Conservation (phyloP, 495 filamentous ascomycete species). For the Elaphomyces granulatus region DNA sequence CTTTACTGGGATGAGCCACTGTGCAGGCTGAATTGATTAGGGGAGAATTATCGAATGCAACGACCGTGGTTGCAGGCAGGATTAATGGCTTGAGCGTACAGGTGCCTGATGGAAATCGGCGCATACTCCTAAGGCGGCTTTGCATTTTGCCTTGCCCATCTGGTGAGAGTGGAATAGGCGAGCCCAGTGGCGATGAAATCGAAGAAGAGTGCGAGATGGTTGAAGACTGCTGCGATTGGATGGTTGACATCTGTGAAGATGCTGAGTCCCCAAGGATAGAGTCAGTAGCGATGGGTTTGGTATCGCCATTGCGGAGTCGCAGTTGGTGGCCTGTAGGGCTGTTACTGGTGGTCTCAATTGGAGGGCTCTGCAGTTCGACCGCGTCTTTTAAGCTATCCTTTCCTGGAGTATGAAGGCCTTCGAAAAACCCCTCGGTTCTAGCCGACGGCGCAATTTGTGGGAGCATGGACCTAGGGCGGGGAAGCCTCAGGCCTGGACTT, state of each 20-base stretch:
- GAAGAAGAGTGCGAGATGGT: constrained; percentile 3
- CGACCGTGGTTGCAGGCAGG: constrained; percentile 5
- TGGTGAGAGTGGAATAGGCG: constrained; percentile 6
- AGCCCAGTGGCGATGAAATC: constrained; percentile 4
- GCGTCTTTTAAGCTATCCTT: no score
- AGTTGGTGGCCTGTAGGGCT: background rate
- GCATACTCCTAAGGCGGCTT: constrained; percentile 5
- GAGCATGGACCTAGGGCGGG: constrained; percentile 8
- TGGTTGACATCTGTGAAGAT: constrained; percentile 1
- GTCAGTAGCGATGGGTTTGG: background rate
- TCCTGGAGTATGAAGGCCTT: no score
- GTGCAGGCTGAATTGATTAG: no score
- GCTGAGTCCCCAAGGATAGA: constrained; percentile 5
- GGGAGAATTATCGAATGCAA: constrained; percentile 11
- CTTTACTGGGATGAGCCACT: no score
- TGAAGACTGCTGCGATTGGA: constrained; percentile 6
- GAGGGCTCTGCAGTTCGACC: no score
- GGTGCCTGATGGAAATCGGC: constrained; percentile 8
- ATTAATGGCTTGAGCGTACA: constrained; percentile 8
- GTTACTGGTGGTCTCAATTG: no score
- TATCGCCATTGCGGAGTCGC: background rate
- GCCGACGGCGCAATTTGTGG: background rate
- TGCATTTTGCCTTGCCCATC: constrained; percentile 7
- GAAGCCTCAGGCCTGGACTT: constrained; percentile 4
- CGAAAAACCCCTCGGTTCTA: background rate